Evolutionary conservation across 2,329 filamentous ascomycete genomes (phyloP), one percentile per base, ranked within the genome.

Genomic region (Pseudogymnoascus sp.): DNA sequence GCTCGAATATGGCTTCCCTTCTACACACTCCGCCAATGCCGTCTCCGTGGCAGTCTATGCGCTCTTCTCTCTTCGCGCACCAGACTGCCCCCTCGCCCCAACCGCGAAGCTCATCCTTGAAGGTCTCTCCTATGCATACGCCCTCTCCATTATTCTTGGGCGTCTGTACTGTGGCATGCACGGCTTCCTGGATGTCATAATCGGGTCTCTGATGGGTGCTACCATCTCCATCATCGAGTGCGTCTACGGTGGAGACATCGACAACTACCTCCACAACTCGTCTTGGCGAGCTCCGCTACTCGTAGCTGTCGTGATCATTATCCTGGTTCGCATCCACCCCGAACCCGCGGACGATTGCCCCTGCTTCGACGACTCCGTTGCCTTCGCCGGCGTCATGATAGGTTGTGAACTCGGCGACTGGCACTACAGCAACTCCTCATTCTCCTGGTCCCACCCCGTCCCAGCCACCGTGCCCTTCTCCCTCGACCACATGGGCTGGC

Each of bases 91-190:
- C 16, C 78, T 90, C 64, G 76, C 82, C 33, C 77, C 84, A 2
- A 77, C 82, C 16, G 80, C 84, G 1, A 87, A 84, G 68, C 66
- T 86, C 3, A 75, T 81, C 3, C 77, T 96, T 25, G 89, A 94
- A 72, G 74, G 76, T 4, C 75, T 90, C 5, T 86, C 88, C 42
- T 95, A 94, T 74, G 87, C 91, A 69, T 99, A 97, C 73, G 91
- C 90, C 35, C 77, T 85, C 11, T 97, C 93, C 25, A 97, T 99
- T 71, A 84, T 97, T 42, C 79, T 97, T 66, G 94, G 94, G 5
- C 86, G 94, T 18, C 80, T 99, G 37, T 97, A 99, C 78, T 99
- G 94, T 73, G 94, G 94, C 65, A 99, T 99, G 94, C 94, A 99
- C 76, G 94, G 94, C 10, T 96, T 97, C 76, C 80, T 94, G 47